Evolutionary conservation across 2,329 filamentous ascomycete genomes (phyloP), one percentile per base, ranked within the genome.

Genomic region (Penicillium sp.): DNA sequence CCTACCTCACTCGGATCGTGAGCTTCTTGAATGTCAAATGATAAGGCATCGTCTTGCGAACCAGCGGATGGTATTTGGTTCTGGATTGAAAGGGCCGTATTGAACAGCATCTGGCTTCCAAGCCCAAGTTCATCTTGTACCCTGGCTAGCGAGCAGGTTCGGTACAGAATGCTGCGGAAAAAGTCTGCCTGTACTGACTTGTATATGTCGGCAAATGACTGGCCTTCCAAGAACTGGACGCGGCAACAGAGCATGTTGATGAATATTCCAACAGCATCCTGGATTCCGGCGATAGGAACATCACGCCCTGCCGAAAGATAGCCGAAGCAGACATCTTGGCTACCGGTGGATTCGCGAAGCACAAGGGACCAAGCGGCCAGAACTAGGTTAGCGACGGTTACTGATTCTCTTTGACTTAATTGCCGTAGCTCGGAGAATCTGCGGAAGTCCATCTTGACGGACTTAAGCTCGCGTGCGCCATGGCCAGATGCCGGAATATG

Each of bases 81-180:
- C 38, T 80, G 78, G 38, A 79, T 78, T 1, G 78, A 79, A 9
- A 80, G 68, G 0, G 74, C 76, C 5, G 78, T 79, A 63, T 80
- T 80, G 64, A 80, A 80, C 1, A 80, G 69, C 9, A 48, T 48
- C 46, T 48, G 73, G 62, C 47, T 73, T 70, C 11, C 75, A 73
- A 58, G 74, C 68, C 53, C 72, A 63, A 7, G 9, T 72, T 66
- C 48, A 13, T 35, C 17, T n/a, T 51, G 48, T 4, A 51, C 30
- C 48, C 11, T 17, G 4, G 48, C 48, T 29, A 51, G 19, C 17
- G 48, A 51, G 48, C 26, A 51, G 26, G 26, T n/a, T n/a, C 35
- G 48, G 26, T 51, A 21, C 7, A 15, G 26, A 13, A 31, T 31
- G 30, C 48, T 51, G 48, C 48, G 26, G 48, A 51, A 31, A 17